Evolutionary conservation across 768 basidiomycete species (phyloP), one percentile per base, ranked within the genome.

Genomic region (Psilocybe azurescens): DNA sequence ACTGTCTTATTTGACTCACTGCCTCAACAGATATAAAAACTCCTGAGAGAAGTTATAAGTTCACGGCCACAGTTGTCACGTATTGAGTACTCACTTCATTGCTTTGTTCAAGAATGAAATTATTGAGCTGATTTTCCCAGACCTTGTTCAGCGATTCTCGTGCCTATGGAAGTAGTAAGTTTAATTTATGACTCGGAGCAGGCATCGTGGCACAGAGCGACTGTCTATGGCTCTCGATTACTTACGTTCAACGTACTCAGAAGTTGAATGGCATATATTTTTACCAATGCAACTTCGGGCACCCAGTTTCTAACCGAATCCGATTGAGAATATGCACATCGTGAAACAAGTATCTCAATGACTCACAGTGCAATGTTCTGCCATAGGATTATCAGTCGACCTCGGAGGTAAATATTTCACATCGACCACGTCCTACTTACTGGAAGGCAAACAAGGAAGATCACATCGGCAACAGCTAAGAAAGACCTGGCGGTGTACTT

Each of bases 221-320:
- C 11, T 36, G 33, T 6, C 6, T 7, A 18, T n/a, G 18, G 2
- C 24, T 24, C 10, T 3, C n/a, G 33, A 18, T 16, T 33, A 7
- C 54, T 56, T 46, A 56, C 54, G n/a, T 56, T 56, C 11, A 56
- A 18, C 11, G 55, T 47, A 24, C 39, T 56, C 14, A 56, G 39
- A 14, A 56, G 39, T 29, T 44, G 46, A 4, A 56, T 56, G 2
- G 55, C 39, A 32, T 56, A 56, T 2, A 56, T 32, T 28, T 56
- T 56, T 4, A 36, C 55, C 28, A 56, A 33, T 14, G 16, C 46
- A n/a, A 33, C 55, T 29, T 56, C 55, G 14, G 46, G 28, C 13
- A 41, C 13, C 41, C 41, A 56, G 32, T 56, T 56, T 46, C 55
- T 56, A 24, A 29, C 13, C 20, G 14, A 16, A 7, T 2, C 36